Conservation (phyloP, 2,329 filamentous ascomycete genomes). For the Colletotrichum orbiculare region DNA sequence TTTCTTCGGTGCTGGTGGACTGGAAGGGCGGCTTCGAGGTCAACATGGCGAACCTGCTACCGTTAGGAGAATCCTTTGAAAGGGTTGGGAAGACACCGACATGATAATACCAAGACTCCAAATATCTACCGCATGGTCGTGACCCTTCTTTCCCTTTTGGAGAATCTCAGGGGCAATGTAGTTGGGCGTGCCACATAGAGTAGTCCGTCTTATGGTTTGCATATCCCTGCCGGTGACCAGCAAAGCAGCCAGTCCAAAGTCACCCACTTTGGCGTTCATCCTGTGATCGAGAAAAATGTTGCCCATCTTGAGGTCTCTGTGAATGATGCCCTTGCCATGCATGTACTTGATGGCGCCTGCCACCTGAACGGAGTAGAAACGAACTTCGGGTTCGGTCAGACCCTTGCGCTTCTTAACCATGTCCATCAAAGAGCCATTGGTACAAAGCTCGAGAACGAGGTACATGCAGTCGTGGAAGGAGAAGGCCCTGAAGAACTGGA, state of each 20-base stretch:
- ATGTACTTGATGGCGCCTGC: constrained; percentile 98
- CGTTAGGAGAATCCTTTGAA: constrained; percentile 40
- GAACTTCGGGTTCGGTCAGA: constrained; percentile 91
- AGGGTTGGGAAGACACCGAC: constrained; percentile 59
- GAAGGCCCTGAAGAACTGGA: constrained; percentile 94
- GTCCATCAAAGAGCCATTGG: constrained; percentile 96
- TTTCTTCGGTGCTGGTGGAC: constrained; percentile 87
- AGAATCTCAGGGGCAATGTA: constrained; percentile 98
- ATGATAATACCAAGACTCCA: constrained; percentile 99
- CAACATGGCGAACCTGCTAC: constrained; percentile 86
- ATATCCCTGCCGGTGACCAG: constrained; percentile 92
- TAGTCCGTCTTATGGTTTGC: constrained; percentile 85
- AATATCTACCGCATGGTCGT: constrained; percentile 97
- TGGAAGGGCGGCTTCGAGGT: constrained; percentile 97
- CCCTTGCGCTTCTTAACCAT: constrained; percentile 94
- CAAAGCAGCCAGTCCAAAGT: constrained; percentile 94
- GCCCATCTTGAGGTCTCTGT: constrained; percentile 96
- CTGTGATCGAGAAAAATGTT: constrained; percentile 94
- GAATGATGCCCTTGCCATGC: constrained; percentile 94
- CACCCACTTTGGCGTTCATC: constrained; percentile 98
- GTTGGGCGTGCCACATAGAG: constrained; percentile 96
- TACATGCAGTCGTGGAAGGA: constrained; percentile 91
- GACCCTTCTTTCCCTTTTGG: constrained; percentile 91
- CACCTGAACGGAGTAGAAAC: constrained; percentile 93
- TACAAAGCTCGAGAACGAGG: constrained; percentile 92